Evolutionary conservation across 345 rosid genomes (phyloP).

Genomic region (Syzygium aqueum): DNA sequence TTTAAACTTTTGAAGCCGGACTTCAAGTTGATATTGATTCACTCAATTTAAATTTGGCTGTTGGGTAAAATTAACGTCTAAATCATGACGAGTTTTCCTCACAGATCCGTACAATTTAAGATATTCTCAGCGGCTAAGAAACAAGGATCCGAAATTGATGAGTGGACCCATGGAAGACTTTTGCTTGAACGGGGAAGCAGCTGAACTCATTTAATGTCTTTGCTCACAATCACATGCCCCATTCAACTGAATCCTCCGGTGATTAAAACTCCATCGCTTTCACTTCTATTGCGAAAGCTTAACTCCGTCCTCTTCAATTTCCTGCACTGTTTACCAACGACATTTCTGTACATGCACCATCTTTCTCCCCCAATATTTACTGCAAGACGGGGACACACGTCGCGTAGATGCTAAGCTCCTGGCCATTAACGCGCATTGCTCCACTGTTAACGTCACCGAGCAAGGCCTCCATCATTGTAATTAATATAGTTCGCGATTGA

Average conservation of each 20-base stretch:
- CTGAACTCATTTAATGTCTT: not conserved
- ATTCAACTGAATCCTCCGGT: not conserved
- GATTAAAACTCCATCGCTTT: not conserved
- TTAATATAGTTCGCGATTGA: no score
- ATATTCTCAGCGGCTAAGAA: not conserved
- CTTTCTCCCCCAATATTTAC: not conserved
- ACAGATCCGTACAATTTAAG: not conserved
- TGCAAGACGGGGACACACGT: not conserved
- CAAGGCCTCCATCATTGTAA: not conserved
- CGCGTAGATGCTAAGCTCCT: not conserved
- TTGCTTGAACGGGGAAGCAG: not conserved
- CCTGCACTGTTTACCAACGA: not conserved
- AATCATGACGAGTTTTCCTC: not conserved
- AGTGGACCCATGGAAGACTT: not conserved
- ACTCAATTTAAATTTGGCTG: not conserved
- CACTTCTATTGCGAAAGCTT: not conserved
- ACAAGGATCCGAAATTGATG: not conserved
- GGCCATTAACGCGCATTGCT: not conserved
- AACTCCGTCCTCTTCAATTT: not conserved
- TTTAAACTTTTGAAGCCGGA: not conserved
- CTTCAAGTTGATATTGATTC: not conserved
- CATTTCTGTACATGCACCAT: not conserved
- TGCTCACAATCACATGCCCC: not conserved
- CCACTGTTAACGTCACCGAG: not conserved
- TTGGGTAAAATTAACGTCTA: not conserved